Percentiles rank a stretch among this genome's conserved stretches.
phyloP scores from a whole-genome alignment of 108 stramenopile genomes.

The Pseudonitzschia delicatissima region DNA sequence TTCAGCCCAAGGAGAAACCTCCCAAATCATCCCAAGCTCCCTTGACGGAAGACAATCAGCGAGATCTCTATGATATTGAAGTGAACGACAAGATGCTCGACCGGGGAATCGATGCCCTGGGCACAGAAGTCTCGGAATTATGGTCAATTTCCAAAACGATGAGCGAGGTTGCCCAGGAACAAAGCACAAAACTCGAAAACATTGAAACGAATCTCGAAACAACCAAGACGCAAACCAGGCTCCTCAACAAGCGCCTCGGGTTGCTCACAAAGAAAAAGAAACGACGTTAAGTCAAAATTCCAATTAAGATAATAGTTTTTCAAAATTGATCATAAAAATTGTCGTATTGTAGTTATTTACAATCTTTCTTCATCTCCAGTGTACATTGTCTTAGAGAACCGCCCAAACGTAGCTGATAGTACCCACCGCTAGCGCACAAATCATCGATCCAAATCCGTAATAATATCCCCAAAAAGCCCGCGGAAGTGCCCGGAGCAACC shows the following conservation, averaged over 20 bases:
- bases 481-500: slow-evolving; percentile 16
- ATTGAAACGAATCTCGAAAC: not conserved
- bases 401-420: not conserved
- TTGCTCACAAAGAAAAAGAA: not conserved
- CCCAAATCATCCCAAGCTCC: not conserved
- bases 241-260: not conserved
- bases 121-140: not conserved
- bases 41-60: not conserved
- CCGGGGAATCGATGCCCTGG: not conserved
- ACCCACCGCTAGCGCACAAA: not conserved
- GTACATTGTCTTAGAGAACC: not conserved
- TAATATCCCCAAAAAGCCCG: slow-evolving; percentile 1
- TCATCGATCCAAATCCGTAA: slow-evolving; percentile 4
- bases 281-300: not conserved
- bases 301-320: too few relatives aligned
- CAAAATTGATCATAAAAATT: too few relatives aligned
- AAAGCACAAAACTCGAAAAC: not conserved
- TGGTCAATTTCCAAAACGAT: not conserved
- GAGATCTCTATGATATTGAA: not conserved
- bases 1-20: not conserved
- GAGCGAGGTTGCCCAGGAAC: not conserved
- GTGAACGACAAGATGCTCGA: not conserved
- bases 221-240: not conserved
- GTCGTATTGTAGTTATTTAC: not conserved
- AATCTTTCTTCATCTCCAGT: not conserved